Evolutionary conservation across 176 grass and related monocot species (phyloP).

Genomic region (Cenchrus fungigraminus): DNA sequence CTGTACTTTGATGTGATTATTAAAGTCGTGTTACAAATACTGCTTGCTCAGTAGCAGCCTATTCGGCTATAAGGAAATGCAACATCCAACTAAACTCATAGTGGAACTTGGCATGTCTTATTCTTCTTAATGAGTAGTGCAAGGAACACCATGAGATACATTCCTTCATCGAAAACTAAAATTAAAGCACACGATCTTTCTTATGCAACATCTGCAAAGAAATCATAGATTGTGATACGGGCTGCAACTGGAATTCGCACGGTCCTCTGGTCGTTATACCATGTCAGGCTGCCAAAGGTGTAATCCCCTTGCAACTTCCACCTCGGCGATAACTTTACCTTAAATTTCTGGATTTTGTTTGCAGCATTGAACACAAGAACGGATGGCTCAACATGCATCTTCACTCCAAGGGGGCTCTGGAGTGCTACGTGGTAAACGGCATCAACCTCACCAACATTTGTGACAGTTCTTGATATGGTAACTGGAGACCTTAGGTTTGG

Average conservation of each 20-base stretch:
- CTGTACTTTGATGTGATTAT: neutral
- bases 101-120: neutral
- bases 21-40: neutral
- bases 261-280: neutral
- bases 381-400: slow-evolving; percentile 31
- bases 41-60: neutral
- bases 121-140: neutral
- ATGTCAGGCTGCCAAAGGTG: slow-evolving; percentile 44
- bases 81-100: too few species aligned
- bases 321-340: slow-evolving; percentile 24
- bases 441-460: slow-evolving; percentile 26
- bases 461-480: slow-evolving; percentile 25
- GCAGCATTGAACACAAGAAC: slow-evolving; percentile 18
- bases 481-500: slow-evolving; percentile 7
- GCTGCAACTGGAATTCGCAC: slow-evolving; percentile 34
- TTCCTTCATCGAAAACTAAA: neutral
- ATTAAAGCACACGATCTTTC: too few species aligned
- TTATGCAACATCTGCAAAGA: slow-evolving; percentile 11
- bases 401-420: slow-evolving; percentile 32
- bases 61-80: neutral
- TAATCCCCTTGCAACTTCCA: slow-evolving; percentile 43
- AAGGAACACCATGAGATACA: neutral
- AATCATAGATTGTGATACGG: neutral
- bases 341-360: slow-evolving; percentile 18
- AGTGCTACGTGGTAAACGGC: slow-evolving; percentile 12